Evolutionary conservation across 192 early-diverging fungal species (phyloP), one percentile per base, ranked within the genome.

Genomic region (Coemansia sp.): DNA sequence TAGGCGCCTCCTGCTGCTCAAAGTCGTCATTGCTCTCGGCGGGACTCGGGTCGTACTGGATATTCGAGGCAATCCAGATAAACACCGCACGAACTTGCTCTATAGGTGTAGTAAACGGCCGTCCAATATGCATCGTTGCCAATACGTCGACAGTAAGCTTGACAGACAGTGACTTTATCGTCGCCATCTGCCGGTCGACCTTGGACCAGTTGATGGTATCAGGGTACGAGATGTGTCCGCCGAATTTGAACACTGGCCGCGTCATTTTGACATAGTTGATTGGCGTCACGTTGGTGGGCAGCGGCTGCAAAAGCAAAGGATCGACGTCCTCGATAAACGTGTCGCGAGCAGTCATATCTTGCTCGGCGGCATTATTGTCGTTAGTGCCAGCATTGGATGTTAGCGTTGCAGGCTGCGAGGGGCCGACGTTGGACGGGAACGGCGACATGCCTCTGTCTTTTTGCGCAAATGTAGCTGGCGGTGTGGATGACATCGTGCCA

Each of bases 21-120:
- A 76, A 79, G 61, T 81, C 80, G 27, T 73, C 76, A 52, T 72
- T 79, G 69, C 65, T 79, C 60, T 79, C 71, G 18, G 85, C 69
- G 0, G 53, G 39, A 39, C 76, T 80, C 15, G 70, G 60, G 62
- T 86, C 85, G 50, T 80, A 86, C 62, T 74, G 69, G 47, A 92
- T 88, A 67, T 92, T 92, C 40, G 87, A 85, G 38, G 87, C 87
- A 9, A 92, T 83, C 91, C 91, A 92, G 7, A 84, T 76, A 80
- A 91, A 92, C 20, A 88, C 81, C 13, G 86, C 87, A 5, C 91
- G 86, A n/a, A 88, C 73, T 29, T 88, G 88, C 60, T 87, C 86
- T 1, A 89, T 55, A 2, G 87, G 85, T 15, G 78, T 84, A 47
- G 83, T 83, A 57, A 91, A 92, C 1, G 91, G 91, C 38, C 91